Evolutionary conservation across 495 filamentous ascomycete species (phyloP), one percentile per base, ranked within the genome.

Genomic region (Penicillium goetzii): DNA sequence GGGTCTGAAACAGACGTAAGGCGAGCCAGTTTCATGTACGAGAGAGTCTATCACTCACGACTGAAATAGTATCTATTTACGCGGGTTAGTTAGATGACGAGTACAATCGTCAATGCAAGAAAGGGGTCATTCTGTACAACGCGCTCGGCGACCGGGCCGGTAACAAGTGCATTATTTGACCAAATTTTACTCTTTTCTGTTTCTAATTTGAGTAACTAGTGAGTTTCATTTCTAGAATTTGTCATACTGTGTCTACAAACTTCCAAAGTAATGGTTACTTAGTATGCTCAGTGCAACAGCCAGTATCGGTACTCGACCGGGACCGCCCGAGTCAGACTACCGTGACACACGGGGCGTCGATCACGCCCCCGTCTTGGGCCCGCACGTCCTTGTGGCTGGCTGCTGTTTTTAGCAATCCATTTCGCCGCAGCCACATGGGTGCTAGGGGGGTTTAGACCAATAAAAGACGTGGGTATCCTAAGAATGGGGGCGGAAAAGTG

Each of bases 361-460:
- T 51, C 25, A 17, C 10, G 21, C 43, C 25, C 23, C 47, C 23
- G 9, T 9, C 23, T 11, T 51, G 14, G 25, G 25, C 47, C 47
- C 47, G 47, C 25, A 15, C 14, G 30, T 23, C 43, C 47, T 12
- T 51, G 25, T 11, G 15, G 47, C 47, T 60, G 25, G 30, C 30
- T 62, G 33, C 60, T 62, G 53, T 57, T 49, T 62, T 62, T 62
- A 62, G 60, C 25, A 43, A 51, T 25, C n/a, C 41, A 12, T 17
- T 51, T 51, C 47, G 60, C 54, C 55, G 61, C 61, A 41, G 50
- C 61, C 61, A 63, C 61, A 63, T 63, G 61, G 61, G 52, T 19
- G 55, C 54, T 55, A 63, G 26, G 61, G 43, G 52, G 19, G 14
- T 11, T 17, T 9, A 30, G 50, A 53, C 50, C 50, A 33, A 33